A percentile compares a stretch with the other conserved stretches of the same genome.
Conservation (phyloP, 768 basidiomycete genomes). For the Tremella fuciformis region DNA sequence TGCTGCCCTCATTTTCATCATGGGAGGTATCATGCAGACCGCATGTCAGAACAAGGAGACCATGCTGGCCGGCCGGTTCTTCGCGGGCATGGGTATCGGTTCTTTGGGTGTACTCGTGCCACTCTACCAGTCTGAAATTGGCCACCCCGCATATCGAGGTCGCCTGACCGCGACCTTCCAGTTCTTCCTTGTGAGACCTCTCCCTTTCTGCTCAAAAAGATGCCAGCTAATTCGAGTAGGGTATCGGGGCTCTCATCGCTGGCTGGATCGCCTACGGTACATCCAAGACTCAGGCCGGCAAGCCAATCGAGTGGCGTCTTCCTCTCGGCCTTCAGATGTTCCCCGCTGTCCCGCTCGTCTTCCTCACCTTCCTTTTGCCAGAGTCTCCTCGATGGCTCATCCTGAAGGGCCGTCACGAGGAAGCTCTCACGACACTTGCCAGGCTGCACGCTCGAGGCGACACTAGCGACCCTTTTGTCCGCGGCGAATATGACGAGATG, state of each 20-base stretch:
- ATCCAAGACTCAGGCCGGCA: conserved; percentile 54
- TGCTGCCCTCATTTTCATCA: conserved; percentile 22
- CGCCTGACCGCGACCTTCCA: conserved; percentile 53
- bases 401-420: conserved; percentile 58
- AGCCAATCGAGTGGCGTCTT: conserved; percentile 58
- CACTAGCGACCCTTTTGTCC: conserved; percentile 57
- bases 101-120: conserved; percentile 29
- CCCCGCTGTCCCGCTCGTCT: conserved; percentile 57
- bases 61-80: conserved; percentile 35
- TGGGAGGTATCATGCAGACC: conserved; percentile 31
- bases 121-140: conserved; percentile 62
- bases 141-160: conserved; percentile 59
- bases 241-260: conserved; percentile 77
- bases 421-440: conserved; percentile 56
- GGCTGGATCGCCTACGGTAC: conserved; percentile 83
- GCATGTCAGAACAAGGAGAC: conserved; percentile 19
- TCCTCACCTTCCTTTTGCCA: conserved; percentile 59
- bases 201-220: no score
- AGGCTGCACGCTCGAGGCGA: conserved; percentile 60
- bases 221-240: no score
- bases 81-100: conserved; percentile 54
- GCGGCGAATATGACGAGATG: conserved; percentile 50
- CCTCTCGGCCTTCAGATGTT: conserved; percentile 46
- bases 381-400: conserved; percentile 62
- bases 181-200: conserved; percentile 57